Base-by-base conservation (phyloP, 257 asterid genomes). In the Osmanthus fragrans region DNA sequence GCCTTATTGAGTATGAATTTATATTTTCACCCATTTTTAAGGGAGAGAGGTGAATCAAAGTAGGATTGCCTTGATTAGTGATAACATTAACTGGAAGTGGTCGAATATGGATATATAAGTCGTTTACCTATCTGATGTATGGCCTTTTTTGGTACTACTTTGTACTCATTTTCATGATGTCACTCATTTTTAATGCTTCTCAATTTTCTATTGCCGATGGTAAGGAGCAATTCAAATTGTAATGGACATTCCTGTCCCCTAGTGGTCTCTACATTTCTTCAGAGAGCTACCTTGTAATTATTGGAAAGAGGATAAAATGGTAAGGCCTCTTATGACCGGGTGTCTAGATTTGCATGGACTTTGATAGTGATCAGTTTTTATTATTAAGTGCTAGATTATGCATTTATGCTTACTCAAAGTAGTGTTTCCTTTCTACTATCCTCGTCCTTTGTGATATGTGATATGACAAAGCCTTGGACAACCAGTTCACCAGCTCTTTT, bases 31-130 rank as follows among this genome's bases (percentile, higher is more conserved):
- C 58, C 58, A 47, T 15, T 47, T 47, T 47, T 15, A 47, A 47
- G 58, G 58, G 56, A 47, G 21, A 15, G 1, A 47, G 56, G 7
- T 15, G 7, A 15, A 4, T 47, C 19, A 33, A 51, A 49, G 58
- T 70, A 39, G 76, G 72, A 64, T 70, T 54, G 37, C 19, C n/a
- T 64, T 73, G 76, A 73, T 56, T 67, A 72, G 32, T 25, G 66
- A 29, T 76, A 76, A 56, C 34, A 5, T 18, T 77, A 40, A 36
- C 30, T 39, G 67, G 47, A 60, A 54, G 73, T 33, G 66, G 42
- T 33, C 25, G 42, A 60, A 25, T 51, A 63, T 76, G 25, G 64
- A 10, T 45, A 60, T 68, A 27, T 37, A 12, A 18, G 30, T 12
- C 16, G 39, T 37, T 70, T 77, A 47, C 58, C 73, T n/a, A 23